phyloP scores from a whole-genome alignment of 805 yeast species.

The Starmerella scarabaei region DNA sequence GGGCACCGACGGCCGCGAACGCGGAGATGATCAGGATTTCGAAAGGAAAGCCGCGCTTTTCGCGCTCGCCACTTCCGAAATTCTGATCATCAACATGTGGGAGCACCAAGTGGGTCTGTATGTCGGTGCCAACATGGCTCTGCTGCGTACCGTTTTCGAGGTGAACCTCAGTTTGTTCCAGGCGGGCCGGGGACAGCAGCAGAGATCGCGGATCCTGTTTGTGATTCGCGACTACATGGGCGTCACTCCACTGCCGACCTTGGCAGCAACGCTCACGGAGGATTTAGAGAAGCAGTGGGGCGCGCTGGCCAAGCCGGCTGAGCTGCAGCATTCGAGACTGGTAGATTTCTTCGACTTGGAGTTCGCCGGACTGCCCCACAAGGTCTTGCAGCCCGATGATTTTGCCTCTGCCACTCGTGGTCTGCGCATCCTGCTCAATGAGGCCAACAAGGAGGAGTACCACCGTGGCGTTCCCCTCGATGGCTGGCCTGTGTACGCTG shows the following conservation, averaged over 20 bases:
- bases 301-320: slow-evolving; percentile 58
- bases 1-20: slow-evolving; percentile 95
- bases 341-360: slow-evolving; percentile 73
- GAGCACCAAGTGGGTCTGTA: slow-evolving; percentile 93
- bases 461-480: slow-evolving; percentile 84
- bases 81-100: slow-evolving; percentile 87
- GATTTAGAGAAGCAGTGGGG: slow-evolving; percentile 75
- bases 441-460: slow-evolving; percentile 48
- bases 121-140: slow-evolving; percentile 95
- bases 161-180: slow-evolving; percentile 83
- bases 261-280: slow-evolving; percentile 51
- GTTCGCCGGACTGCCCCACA: slow-evolving; percentile 75
- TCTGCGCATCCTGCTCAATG: slow-evolving; percentile 50
- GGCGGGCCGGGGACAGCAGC: slow-evolving; percentile 29
- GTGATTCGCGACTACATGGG: slow-evolving; percentile 91
- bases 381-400: slow-evolving; percentile 61
- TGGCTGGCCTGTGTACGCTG: slow-evolving; percentile 90
- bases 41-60: slow-evolving; percentile 93
- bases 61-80: slow-evolving; percentile 84
- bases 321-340: slow-evolving; percentile 41
- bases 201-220: slow-evolving; percentile 38
- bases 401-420: slow-evolving; percentile 47
- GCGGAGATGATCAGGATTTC: slow-evolving; percentile 97
- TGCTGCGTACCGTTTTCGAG: slow-evolving; percentile 89
- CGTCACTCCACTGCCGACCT: slow-evolving; percentile 61